Evolutionary conservation across 129 eudicot species (phyloP), one percentile per base, ranked within the genome.

Genomic region (Flaveria linearis): DNA sequence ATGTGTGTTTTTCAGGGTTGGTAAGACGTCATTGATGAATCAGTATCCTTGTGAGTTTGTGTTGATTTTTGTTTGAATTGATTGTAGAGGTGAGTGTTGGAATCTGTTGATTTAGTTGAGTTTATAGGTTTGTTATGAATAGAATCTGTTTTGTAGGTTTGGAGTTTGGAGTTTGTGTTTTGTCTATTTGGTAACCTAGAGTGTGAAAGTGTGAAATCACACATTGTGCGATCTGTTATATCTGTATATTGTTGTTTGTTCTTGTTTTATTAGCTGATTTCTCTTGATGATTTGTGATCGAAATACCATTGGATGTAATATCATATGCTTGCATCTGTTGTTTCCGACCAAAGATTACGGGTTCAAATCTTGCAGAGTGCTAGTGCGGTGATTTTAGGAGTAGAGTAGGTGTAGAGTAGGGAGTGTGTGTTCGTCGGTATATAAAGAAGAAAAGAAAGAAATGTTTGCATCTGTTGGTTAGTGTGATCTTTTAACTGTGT

Each of bases 21-120:
- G 97, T 42, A 91, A 91, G 76, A 91, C 95, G 62, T 91, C 97
- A 43, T 85, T 93, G 89, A 93, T 93, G 98, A 93, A 93, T 74
- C 98, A 90, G 98, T 93, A 93, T 93, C 98, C 98, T 88, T 17
- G 18, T 65, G 47, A 64, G 74, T 72, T 45, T 69, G 25, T 72
- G n/a, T 30, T 23, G 8, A 22, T 75, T 39, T 17, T 81, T 72
- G 25, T 30, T 23, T 7, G n/a, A 75, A 26, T 17, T 83, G 53
- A 47, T 68, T 56, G 12, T 63, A 33, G 43, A 66, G 50, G 39
- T 75, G 10, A 53, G 67, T 50, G 60, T 76, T 52, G 20, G 67
- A 71, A 50, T 72, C 46, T 63, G 25, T 66, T 64, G 49, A 46
- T 45, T 22, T 72, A 55, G 28, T 30, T 13, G 17, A 47, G 41